Evolutionary conservation across 75 land plant genomes (phyloP), one percentile per base, ranked within the genome.

Genomic region (Cunninghamia lanceolata): DNA sequence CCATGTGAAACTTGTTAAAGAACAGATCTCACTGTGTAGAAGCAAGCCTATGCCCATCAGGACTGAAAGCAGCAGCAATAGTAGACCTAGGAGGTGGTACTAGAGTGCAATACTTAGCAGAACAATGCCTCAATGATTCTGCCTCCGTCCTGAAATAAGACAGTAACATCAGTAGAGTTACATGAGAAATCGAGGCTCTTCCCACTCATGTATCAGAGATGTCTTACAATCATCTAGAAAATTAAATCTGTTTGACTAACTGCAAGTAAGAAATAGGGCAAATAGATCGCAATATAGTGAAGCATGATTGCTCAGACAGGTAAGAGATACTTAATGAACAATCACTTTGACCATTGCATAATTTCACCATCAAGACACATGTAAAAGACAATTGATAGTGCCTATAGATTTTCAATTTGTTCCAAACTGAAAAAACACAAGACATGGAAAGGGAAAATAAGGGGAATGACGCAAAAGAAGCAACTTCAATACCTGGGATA

Each of bases 11-110:
- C 63, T 17, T 50, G 47, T n/a, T 9, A 21, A 84, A 73, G 32
- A 66, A 66, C 46, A 34, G 34, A 85, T 85, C 98, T 90, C 89
- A 98, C 99, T 98, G 99, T n/a, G 99, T 98, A 66, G 99, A 98
- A 38, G 99, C 99, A 59, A 98, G 93, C 21, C 92, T 96, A 83
- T 83, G 91, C 15, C 99, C 99, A 93, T 98, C 95, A 16, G 98
- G 94, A 86, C 99, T 98, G 84, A 98, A 98, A 35, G 99, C 96
- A 84, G 99, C 99, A 40, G 99, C 99, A 78, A 98, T 96, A 21
- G 99, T 98, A 19, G 99, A 98, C 90, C 99, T 94, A 28, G 99
- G 99, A 81, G 99, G 97, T 85, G 99, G 99, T n/a, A 92, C 73
- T 75, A 98, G 86, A 79, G 99, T 94, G 83, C 99, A 98, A 86